phyloP scores from a whole-genome alignment of 345 rosid genomes.

The Physaria fendleri region DNA sequence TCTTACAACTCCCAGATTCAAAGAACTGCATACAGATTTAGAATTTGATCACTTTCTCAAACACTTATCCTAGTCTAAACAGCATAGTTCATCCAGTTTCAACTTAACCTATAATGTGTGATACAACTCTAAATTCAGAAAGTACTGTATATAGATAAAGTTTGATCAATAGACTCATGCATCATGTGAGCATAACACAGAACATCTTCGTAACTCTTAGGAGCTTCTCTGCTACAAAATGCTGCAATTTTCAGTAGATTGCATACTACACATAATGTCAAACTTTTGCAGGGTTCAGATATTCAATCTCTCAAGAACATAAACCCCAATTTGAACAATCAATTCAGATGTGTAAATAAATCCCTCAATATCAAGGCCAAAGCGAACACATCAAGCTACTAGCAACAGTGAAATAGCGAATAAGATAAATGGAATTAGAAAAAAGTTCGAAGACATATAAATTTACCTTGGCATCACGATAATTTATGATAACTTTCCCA shows the following conservation, averaged over 20 bases:
- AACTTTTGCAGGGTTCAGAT: too few relatives aligned
- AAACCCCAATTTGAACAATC: too few relatives aligned
- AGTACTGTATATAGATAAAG: neutral
- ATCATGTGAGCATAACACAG: neutral
- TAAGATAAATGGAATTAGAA: neutral
- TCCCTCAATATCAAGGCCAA: neutral
- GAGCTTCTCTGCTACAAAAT: neutral
- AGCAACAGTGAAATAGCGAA: neutral
- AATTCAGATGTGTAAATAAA: neutral
- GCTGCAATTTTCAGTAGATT: neutral
- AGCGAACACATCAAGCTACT: too few relatives aligned
- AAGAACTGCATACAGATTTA: too few relatives aligned
- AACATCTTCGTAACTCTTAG: neutral
- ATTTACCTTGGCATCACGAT: slow-evolving; percentile 75
- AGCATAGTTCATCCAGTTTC: neutral
- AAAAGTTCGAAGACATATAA: neutral
- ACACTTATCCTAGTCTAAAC: neutral
- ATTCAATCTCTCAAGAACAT: neutral
- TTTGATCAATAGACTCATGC: neutral
- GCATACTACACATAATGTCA: too few relatives aligned
- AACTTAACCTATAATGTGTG: neutral
- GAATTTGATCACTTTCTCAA: too few relatives aligned
- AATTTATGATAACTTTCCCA: slow-evolving; percentile 74
- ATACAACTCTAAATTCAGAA: neutral
- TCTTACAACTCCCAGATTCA: too few relatives aligned